Evolutionary conservation across 2,329 filamentous ascomycete genomes (phyloP).

Genomic region (Aspergillus sp.): DNA sequence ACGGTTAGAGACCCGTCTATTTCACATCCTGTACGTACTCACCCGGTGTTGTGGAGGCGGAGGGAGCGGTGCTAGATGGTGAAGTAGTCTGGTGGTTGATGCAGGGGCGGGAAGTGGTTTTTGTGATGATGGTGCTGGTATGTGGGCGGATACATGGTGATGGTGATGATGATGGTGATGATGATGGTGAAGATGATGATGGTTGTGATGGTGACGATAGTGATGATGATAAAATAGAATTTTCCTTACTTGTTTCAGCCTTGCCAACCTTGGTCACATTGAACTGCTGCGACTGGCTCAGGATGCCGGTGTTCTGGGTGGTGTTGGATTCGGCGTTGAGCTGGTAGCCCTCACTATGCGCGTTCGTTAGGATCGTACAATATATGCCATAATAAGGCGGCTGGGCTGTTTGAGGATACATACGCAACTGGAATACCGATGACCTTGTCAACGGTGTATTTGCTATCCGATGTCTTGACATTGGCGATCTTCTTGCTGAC

Average conservation of each 20-base stretch:
- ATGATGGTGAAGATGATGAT: constrained; percentile 7
- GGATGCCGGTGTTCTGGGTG: constrained; percentile 40
- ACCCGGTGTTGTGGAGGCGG: constrained; percentile 28
- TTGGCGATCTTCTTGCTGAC: constrained; percentile 36
- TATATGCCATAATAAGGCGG: neutral
- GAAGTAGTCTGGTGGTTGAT: constrained; percentile 21
- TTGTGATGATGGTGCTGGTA: constrained; percentile 11
- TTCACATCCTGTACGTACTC: constrained; percentile 20
- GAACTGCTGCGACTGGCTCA: constrained; percentile 43
- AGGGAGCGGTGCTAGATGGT: constrained; percentile 27
- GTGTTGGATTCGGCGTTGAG: constrained; percentile 44
- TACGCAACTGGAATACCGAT: constrained; percentile 27
- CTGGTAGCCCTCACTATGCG: constrained; percentile 40
- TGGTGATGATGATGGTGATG: constrained; percentile 9
- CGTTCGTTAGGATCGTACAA: constrained; percentile 9
- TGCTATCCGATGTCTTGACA: constrained; percentile 38
- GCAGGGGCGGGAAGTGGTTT: constrained; percentile 16
- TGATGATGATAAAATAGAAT: constrained; percentile 22
- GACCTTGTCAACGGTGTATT: constrained; percentile 40
- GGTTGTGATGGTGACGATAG: constrained; percentile 9
- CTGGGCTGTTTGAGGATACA: constrained; percentile 8
- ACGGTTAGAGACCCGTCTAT: constrained; percentile 14
- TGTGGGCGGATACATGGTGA: neutral
- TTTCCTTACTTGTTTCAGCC: constrained; percentile 26
- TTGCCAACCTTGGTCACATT: constrained; percentile 24